Base-by-base conservation (phyloP, 768 basidiomycete species). In the Butyriboletus loyo region DNA sequence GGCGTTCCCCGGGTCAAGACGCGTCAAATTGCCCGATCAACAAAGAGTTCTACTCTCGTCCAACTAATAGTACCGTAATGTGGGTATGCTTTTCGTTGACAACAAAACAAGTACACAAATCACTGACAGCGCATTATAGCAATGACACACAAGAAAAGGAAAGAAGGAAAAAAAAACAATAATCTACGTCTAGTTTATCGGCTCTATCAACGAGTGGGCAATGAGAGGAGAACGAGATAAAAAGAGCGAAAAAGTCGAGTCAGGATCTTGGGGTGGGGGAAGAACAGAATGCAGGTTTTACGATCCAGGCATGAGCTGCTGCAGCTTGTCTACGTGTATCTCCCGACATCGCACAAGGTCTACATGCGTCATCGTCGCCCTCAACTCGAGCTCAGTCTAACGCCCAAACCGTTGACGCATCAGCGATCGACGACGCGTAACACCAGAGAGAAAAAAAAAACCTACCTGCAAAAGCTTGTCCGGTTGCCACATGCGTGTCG, bases 401-500 rank as follows among this genome's bases (percentile, higher is more conserved):
- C 5, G 9, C 4, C 30, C 14, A 14, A 1, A 42, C 15, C 37
- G 8, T 40, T 15, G 7, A 24, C 19, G 1, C 3, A 21, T 46
- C 22, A 32, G 21, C 10, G 4, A 24, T 17, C 13, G 11, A 17
- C 11, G 13, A 8, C 8, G 24, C 13, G 21, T 37, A 22, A 31
- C 39, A 50, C 9, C 24, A 27, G n/a, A n/a, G n/a, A 32, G 14
- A 32, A 35, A 7, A 5, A 8, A 9, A 13, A 35, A 1, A 46
- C 52, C 24, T 54, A 96, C 96, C 79, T 90, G 89, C 32, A 98
- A 75, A 2, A 99, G 74, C 66, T 86, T 89, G 66, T 96, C 94
- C 0, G 92, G 85, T 56, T 93, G 85, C 91, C 95, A 98, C 82
- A 95, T 86, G 53, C 93, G 77, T 13, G 90, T 92, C 1, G 97